Evolutionary conservation across 2,329 filamentous ascomycete species (phyloP).

Genomic region (Fusarium sp.): DNA sequence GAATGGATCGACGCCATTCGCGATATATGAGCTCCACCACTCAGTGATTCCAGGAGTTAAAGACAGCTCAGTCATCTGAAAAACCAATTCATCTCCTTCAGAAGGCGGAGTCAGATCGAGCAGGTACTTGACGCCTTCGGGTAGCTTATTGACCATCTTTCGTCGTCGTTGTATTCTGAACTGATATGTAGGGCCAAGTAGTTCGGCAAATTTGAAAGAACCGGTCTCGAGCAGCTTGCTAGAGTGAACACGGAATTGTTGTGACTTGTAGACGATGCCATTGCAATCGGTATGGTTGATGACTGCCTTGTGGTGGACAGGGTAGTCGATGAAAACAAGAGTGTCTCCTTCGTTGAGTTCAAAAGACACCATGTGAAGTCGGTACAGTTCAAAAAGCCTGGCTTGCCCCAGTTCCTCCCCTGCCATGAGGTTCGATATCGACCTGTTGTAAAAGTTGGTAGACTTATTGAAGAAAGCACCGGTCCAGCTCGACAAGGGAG

Average conservation of each 20-base stretch:
- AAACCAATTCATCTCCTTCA: slow-evolving; percentile 72
- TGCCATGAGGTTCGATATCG: slow-evolving; percentile 17
- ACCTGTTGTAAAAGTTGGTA: background rate
- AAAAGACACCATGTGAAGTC: slow-evolving; percentile 41
- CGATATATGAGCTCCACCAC: slow-evolving; percentile 60
- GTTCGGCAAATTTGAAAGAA: slow-evolving; percentile 59
- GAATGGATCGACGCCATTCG: slow-evolving; percentile 47
- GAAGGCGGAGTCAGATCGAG: slow-evolving; percentile 71
- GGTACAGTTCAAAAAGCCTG: slow-evolving; percentile 44
- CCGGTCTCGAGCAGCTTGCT: slow-evolving; percentile 58
- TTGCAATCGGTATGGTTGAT: slow-evolving; percentile 49
- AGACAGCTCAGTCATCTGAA: slow-evolving; percentile 67
- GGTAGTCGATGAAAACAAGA: slow-evolving; percentile 57
- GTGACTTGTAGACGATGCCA: slow-evolving; percentile 48
- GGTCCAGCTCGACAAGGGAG: slow-evolving; percentile 22
- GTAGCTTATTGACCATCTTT: slow-evolving; percentile 49
- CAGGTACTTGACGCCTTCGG: slow-evolving; percentile 64
- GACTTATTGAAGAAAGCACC: slow-evolving; percentile 37
- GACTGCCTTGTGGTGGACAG: slow-evolving; percentile 30
- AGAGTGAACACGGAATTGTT: slow-evolving; percentile 58
- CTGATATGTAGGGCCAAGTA: slow-evolving; percentile 57
- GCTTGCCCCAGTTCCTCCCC: slow-evolving; percentile 26
- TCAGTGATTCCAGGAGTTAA: slow-evolving; percentile 65
- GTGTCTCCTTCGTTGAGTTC: slow-evolving; percentile 55
- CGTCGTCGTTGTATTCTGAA: slow-evolving; percentile 53